Evolutionary conservation across 2,329 filamentous ascomycete genomes (phyloP).

Genomic region (Claviceps africana): DNA sequence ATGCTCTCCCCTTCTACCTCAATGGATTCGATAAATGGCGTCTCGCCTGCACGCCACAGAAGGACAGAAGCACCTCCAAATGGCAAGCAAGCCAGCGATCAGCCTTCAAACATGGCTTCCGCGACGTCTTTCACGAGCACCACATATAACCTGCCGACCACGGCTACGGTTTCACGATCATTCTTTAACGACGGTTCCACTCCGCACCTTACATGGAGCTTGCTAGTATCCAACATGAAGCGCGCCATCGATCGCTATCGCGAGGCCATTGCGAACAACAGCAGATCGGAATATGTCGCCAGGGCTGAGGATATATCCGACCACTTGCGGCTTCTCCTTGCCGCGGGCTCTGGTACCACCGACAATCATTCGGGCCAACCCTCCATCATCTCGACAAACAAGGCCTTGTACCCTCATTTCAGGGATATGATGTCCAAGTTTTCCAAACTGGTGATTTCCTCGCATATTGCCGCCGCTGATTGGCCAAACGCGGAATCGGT

Average conservation of each 20-base stretch:
- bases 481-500: constrained; percentile 90
- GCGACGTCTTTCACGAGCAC: constrained; percentile 49
- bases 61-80: constrained; percentile 43
- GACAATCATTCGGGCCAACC: constrained; percentile 98
- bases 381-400: constrained; percentile 98
- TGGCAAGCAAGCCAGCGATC: constrained; percentile 21
- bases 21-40: constrained; percentile 74
- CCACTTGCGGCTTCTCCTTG: constrained; percentile 82
- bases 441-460: constrained; percentile 96
- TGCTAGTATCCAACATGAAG: constrained; percentile 86
- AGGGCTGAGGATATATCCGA: constrained; percentile 97
- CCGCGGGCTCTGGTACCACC: constrained; percentile 88
- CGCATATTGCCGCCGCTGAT: constrained; percentile 91
- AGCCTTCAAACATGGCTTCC: constrained; percentile 38
- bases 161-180: constrained; percentile 55
- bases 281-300: constrained; percentile 80
- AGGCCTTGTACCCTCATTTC: constrained; percentile 92
- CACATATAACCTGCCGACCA: constrained; percentile 42
- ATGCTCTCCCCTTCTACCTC: constrained; percentile 76
- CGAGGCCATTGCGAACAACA: constrained; percentile 70
- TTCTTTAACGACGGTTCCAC: constrained; percentile 85
- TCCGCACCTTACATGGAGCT: constrained; percentile 73
- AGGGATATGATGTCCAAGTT: constrained; percentile 99
- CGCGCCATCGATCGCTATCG: constrained; percentile 79
- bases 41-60: constrained; percentile 43